These are phyloP conservation scores for Lophium mytilinum DNA, from an alignment of 495 filamentous ascomycete species.

Conservation along the genomic window DNA sequence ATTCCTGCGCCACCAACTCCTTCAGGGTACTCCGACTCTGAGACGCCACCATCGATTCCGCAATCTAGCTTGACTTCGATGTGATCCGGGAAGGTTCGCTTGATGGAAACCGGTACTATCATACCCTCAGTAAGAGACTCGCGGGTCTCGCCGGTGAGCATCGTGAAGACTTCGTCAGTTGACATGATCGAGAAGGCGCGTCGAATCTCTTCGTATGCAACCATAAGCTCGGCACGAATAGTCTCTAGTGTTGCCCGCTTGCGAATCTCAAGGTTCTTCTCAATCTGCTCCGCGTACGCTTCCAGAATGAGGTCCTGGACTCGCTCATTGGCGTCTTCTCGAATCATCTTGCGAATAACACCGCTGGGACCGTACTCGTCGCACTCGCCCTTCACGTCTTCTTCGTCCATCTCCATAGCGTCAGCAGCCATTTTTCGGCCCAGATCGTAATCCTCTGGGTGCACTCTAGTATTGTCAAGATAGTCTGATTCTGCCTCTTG, in stretches of 20 bases:
- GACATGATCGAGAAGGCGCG: conserved; percentile 64
- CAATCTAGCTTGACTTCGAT: conserved; percentile 89
- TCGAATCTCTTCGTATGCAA: conserved; percentile 89
- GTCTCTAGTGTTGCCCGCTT: conserved; percentile 96
- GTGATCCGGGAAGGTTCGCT: conserved; percentile 81
- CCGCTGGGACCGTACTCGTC: conserved; percentile 81
- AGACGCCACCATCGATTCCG: conserved; percentile 81
- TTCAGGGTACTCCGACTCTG: conserved; percentile 61
- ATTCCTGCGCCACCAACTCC: conserved; percentile 45
- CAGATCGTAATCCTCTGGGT: conserved; percentile 96
- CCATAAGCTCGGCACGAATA: conserved; percentile 85
- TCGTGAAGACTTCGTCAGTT: conserved; percentile 84
- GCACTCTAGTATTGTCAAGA: conserved; percentile 90
- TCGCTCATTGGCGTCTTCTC: conserved; percentile 83
- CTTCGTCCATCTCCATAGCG: conserved; percentile 90
- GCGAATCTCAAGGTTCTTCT: conserved; percentile 82
- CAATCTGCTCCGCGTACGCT: conserved; percentile 92
- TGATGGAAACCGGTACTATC: conserved; percentile 84
- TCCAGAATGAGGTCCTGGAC: conserved; percentile 95
- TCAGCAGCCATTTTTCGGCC: conserved; percentile 97
- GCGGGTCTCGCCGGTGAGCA: conserved; percentile 88
- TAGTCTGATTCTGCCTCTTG: conserved; percentile 76
- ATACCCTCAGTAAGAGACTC: conserved; percentile 79
- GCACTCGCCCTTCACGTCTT: conserved; percentile 90
- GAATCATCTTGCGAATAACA: conserved; percentile 85